A percentile compares a stretch with the other conserved stretches of the same genome.
Conservation (phyloP, 75 land plant species). For the Cupressus sempervirens region DNA sequence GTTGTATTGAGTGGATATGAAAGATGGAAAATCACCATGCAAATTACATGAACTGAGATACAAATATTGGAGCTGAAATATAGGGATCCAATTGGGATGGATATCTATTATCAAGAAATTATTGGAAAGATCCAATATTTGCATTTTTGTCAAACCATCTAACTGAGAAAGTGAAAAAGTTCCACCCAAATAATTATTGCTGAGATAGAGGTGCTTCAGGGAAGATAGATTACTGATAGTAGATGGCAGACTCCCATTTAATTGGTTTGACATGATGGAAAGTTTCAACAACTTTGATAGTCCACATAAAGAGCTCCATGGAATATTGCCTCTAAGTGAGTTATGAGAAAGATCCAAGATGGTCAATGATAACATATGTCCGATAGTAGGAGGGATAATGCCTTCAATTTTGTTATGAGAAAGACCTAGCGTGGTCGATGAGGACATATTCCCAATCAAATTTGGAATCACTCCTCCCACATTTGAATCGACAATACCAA, state of each 20-base stretch:
- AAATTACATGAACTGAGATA: slow-evolving; percentile 9
- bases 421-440: too few relatives aligned
- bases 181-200: background rate
- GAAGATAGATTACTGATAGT: background rate
- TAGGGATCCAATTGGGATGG: background rate
- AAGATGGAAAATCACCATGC: slow-evolving; percentile 12
- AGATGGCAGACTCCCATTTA: background rate
- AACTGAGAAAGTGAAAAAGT: background rate
- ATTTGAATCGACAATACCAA: too few relatives aligned
- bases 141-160: background rate
- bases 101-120: background rate
- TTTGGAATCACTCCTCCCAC: background rate
- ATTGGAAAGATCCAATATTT: background rate
- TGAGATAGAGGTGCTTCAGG: background rate
- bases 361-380: background rate
- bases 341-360: background rate
- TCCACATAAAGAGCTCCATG: background rate
- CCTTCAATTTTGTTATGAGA: too few relatives aligned
- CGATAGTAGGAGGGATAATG: background rate
- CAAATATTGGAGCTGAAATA: background rate
- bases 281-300: background rate
- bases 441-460: background rate
- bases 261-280: background rate
- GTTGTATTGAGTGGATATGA: slow-evolving; percentile 11
- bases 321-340: background rate